These are phyloP conservation scores for Brettanomyces custersianus DNA, from an alignment of 805 yeast genomes.

Conservation along the genomic window DNA sequence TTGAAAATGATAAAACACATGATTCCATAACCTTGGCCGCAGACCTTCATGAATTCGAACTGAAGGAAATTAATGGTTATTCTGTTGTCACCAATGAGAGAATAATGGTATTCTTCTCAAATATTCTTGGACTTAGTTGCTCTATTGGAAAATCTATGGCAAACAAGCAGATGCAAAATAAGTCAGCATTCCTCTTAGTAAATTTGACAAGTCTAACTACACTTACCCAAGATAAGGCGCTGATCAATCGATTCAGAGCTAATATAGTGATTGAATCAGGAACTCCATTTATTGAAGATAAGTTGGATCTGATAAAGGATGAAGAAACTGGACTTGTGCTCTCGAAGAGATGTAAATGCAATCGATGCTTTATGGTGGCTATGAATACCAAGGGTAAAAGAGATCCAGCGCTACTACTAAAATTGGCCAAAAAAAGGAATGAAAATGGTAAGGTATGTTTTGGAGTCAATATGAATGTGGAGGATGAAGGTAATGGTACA, in stretches of 20 bases:
- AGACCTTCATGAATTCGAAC: not conserved
- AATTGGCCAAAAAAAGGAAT: constrained; percentile 26
- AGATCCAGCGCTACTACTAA: constrained; percentile 25
- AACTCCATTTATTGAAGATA: constrained; percentile 30
- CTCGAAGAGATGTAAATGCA: constrained; percentile 24
- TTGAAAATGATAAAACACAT: constrained; percentile 3
- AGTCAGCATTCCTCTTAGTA: constrained; percentile 31
- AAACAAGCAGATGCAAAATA: constrained; percentile 20
- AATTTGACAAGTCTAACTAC: constrained; percentile 23
- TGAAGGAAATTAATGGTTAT: constrained; percentile 5
- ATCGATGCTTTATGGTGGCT: constrained; percentile 38
- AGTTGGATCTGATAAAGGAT: constrained; percentile 22
- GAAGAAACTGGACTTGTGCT: constrained; percentile 8
- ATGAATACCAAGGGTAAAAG: constrained; percentile 28
- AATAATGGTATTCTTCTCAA: constrained; percentile 22
- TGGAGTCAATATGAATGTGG: constrained; percentile 25
- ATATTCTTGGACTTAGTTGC: constrained; percentile 25
- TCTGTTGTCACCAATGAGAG: constrained; percentile 10
- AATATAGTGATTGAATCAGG: constrained; percentile 25
- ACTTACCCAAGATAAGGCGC: constrained; percentile 5
- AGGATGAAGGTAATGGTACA: constrained; percentile 7
- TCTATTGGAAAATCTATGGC: constrained; percentile 21
- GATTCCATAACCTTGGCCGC: constrained; percentile 4
- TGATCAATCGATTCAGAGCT: constrained; percentile 26
- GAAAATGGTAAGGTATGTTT: constrained; percentile 29